Evolutionary conservation across 441 rosid species (phyloP), one percentile per base, ranked within the genome.

Genomic region (Viola pubescens): DNA sequence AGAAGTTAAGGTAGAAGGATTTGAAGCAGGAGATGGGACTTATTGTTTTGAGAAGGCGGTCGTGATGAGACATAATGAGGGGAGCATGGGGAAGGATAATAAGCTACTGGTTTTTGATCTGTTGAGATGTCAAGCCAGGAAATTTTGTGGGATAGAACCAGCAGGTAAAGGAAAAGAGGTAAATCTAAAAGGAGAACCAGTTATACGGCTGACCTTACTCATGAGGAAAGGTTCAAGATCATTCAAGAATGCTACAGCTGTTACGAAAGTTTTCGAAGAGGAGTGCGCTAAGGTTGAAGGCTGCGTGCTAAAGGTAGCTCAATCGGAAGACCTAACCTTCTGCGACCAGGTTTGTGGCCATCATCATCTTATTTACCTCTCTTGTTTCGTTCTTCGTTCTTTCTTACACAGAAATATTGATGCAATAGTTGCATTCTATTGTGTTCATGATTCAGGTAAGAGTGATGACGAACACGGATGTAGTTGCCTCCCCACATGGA

Each of bases 161-260:
- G 49, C 13, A 0, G 67, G 55, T 4, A 61, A 46, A 54, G 74
- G 66, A 26, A 8, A 48, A 43, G 77, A 70, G 48, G 59, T 59
- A 7, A 63, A 65, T 19, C 71, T 53, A 52, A 58, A 48, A 42
- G 78, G 73, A 37, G 68, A 66, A 41, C 72, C 74, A 0, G 37
- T 68, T 5, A 61, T 61, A 52, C 72, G 73, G 65, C 41, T 77
- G 55, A 79, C 84, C 3, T 48, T 77, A 54, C 70, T 73, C 3
- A 65, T 73, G 82, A 70, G 79, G 46, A 79, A 62, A 53, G 79
- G 78, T 7, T 61, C 81, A 16, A 77, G 84, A 56, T 75, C 84
- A 4, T 82, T 79, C 66, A 71, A 77, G 73, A 72, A 82, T 50
- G 62, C 70, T 9, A 63, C 73, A 3, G 65, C 70, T 1, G 77